Evolutionary conservation across 257 asterid genomes (phyloP).

Genomic region (Ophiorrhiza pumila): DNA sequence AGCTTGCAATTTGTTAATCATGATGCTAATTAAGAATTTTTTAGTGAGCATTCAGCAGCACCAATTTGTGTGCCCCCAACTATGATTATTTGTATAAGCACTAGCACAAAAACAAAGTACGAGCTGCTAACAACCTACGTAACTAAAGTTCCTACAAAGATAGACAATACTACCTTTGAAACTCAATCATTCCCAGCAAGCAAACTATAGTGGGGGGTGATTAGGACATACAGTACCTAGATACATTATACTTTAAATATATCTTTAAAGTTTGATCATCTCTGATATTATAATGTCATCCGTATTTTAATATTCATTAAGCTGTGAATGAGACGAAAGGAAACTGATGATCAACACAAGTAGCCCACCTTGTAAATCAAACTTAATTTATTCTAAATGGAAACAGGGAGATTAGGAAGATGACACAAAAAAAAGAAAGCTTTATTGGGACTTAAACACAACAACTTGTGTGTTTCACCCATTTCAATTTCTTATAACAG

Average conservation of each 20-base stretch:
- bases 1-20: too few species aligned
- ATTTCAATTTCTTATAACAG: too few species aligned
- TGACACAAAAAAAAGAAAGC: too few species aligned
- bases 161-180: neutral
- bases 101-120: neutral
- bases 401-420: neutral
- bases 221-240: neutral
- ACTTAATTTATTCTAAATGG: neutral
- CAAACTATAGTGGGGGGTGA: conserved; percentile 14
- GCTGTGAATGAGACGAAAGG: neutral
- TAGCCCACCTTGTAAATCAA: neutral
- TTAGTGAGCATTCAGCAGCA: neutral
- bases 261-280: neutral
- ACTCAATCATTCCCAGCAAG: neutral
- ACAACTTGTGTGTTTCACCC: too few species aligned
- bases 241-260: neutral
- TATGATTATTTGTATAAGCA: neutral
- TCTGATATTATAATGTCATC: neutral
- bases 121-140: neutral
- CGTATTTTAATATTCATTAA: neutral
- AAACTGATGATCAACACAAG: neutral
- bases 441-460: too few species aligned
- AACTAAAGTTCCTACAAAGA: neutral
- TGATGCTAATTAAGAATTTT: too few species aligned
- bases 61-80: neutral